Conservation (phyloP, 176 grass and related monocot genomes). For the Cenchrus purpureus region DNA sequence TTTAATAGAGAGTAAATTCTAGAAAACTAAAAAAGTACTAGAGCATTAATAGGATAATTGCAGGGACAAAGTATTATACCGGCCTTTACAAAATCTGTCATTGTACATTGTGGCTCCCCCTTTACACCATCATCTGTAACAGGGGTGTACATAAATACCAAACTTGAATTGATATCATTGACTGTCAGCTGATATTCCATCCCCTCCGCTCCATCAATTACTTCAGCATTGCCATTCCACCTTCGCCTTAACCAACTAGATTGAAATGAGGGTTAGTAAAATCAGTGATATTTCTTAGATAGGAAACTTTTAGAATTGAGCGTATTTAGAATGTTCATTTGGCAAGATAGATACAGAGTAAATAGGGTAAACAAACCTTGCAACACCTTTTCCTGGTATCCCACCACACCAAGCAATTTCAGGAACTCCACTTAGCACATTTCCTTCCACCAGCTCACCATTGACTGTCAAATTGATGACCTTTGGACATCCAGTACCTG, state of each 20-base stretch:
- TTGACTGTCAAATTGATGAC: slow-evolving; percentile 70
- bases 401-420: slow-evolving; percentile 98
- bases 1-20: neutral
- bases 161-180: slow-evolving; percentile 85
- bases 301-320: slow-evolving; percentile 8
- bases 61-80: slow-evolving; percentile 48
- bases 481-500: slow-evolving; percentile 97
- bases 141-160: slow-evolving; percentile 89
- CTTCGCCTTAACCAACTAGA: slow-evolving; percentile 85
- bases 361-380: slow-evolving; percentile 65
- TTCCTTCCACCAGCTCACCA: slow-evolving; percentile 96
- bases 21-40: neutral
- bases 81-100: slow-evolving; percentile 90
- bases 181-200: slow-evolving; percentile 80
- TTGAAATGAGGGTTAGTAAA: slow-evolving; percentile 38
- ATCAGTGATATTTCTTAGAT: slow-evolving; percentile 23
- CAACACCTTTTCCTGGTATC: slow-evolving; percentile 75
- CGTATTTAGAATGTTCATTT: slow-evolving; percentile 3
- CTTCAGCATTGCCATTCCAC: slow-evolving; percentile 65
- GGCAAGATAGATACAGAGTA: slow-evolving; percentile 16
- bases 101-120: slow-evolving; percentile 81
- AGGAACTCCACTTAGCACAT: slow-evolving; percentile 72
- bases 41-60: neutral
- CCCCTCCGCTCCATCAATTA: slow-evolving; percentile 75
- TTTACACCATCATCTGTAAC: slow-evolving; percentile 83